Evolutionary conservation across 441 rosid species (phyloP).

Genomic region (Gossypium davidsonii): DNA sequence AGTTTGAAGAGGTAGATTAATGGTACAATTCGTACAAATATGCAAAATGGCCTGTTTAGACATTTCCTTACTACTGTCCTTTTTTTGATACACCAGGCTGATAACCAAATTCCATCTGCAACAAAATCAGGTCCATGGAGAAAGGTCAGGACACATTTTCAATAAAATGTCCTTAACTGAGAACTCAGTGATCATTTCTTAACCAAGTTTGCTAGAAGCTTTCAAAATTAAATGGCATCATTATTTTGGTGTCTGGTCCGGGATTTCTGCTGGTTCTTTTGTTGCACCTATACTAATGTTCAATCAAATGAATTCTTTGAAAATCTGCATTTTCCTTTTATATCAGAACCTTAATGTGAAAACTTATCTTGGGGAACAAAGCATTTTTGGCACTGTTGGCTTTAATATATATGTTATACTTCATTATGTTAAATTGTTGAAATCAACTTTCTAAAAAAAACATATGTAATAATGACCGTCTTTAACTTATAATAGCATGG

Average conservation of each 20-base stretch:
- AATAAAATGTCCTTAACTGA: background rate
- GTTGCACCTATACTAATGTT: background rate
- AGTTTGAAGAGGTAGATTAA: conserved; percentile 78
- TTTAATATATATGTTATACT: too few species aligned
- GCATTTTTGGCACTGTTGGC: too few species aligned
- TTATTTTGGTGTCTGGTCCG: background rate
- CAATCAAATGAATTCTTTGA: too few species aligned
- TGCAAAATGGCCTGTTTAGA: background rate
- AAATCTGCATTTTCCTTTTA: too few species aligned
- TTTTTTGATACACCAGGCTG: conserved; percentile 39
- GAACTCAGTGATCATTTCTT: background rate
- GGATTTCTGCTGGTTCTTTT: background rate
- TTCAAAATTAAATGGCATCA: background rate
- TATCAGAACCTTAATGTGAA: too few species aligned
- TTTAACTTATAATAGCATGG: background rate
- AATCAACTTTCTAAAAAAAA: background rate
- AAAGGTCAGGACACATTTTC: conserved; percentile 45
- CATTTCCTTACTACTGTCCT: conserved; percentile 9
- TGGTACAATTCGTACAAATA: background rate
- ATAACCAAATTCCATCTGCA: conserved; percentile 53
- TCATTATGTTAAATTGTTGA: too few species aligned
- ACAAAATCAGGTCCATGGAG: conserved; percentile 95
- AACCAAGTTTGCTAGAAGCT: background rate
- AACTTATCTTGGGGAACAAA: too few species aligned
- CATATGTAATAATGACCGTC: background rate